Conservation (phyloP, 2,329 filamentous ascomycete species). For the Zymoseptoria pseudotritici region DNA sequence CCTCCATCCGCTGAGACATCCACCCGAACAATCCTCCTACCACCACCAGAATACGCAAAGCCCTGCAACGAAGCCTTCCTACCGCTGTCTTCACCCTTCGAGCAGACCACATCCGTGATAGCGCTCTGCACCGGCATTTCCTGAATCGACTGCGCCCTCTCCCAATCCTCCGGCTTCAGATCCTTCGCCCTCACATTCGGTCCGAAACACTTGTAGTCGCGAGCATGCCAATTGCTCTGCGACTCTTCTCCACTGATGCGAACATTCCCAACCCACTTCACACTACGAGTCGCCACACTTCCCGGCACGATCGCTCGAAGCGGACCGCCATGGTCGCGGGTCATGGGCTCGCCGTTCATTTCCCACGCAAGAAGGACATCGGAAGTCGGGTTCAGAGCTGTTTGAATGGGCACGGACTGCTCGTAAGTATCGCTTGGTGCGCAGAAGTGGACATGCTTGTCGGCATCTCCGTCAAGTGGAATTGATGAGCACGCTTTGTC, state of each 20-base stretch:
- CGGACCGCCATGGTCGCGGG: constrained; percentile 59
- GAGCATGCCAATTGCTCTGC: constrained; percentile 56
- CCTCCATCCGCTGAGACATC: constrained; percentile 60
- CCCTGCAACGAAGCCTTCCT: constrained; percentile 41
- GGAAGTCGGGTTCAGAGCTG: constrained; percentile 53
- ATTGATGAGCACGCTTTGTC: constrained; percentile 15
- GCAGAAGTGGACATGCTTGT: constrained; percentile 49
- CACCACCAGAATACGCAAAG: constrained; percentile 63
- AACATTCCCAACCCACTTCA: constrained; percentile 56
- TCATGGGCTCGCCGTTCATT: constrained; percentile 61
- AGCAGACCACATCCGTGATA: constrained; percentile 41
- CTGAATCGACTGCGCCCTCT: constrained; percentile 56
- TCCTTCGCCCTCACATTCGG: constrained; percentile 34
- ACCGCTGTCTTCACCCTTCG: constrained; percentile 16
- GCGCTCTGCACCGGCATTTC: constrained; percentile 63
- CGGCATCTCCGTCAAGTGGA: constrained; percentile 25
- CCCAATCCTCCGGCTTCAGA: constrained; percentile 51
- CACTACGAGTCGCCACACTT: constrained; percentile 59
- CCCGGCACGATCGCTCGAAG: constrained; percentile 53
- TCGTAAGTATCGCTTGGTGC: constrained; percentile 18
- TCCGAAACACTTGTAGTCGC: constrained; percentile 63
- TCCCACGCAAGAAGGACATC: constrained; percentile 61
- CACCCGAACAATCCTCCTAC: constrained; percentile 58
- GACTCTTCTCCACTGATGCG: constrained; percentile 60
- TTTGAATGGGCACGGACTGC: constrained; percentile 26